These are phyloP conservation scores for Pseudomicrostroma phylloplanum DNA, from an alignment of 1,284 basidiomycete genomes.

Conservation along the genomic window DNA sequence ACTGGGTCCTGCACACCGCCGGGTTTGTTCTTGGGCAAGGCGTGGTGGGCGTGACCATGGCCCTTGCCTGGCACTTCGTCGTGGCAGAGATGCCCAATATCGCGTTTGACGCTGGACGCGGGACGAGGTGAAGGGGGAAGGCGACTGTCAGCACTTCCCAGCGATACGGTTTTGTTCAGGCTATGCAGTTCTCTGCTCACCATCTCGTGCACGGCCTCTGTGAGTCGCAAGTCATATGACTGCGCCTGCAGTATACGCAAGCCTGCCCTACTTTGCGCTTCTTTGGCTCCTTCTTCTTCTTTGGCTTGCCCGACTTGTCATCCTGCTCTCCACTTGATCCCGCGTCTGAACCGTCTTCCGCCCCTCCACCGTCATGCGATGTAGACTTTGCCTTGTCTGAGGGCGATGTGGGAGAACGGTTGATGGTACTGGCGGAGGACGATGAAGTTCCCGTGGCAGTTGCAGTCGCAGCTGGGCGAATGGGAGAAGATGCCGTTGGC, in stretches of 20 bases:
- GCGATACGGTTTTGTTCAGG: neutral
- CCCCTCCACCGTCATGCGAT: no score
- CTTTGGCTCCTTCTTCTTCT: constrained; percentile 16
- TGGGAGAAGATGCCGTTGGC: no score
- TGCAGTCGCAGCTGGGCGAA: no score
- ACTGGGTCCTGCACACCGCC: no score
- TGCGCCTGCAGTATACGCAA: constrained; percentile 84
- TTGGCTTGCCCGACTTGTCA: neutral
- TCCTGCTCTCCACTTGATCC: no score
- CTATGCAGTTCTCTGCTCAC: constrained; percentile 17
- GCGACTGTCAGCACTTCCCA: neutral
- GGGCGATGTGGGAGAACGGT: no score
- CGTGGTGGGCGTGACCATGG: constrained; percentile 5
- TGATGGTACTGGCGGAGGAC: no score
- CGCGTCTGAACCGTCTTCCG: no score
- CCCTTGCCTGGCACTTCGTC: constrained; percentile 20
- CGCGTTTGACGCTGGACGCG: constrained; percentile 48
- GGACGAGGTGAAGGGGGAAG: neutral
- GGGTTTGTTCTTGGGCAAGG: constrained; percentile 3
- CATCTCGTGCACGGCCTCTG: constrained; percentile 51
- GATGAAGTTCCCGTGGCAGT: no score
- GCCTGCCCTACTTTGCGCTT: constrained; percentile 55
- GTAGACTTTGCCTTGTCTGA: no score
- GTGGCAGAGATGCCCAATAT: constrained; percentile 53
- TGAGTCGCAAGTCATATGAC: constrained; percentile 61